Base-by-base conservation (phyloP, 2,329 filamentous ascomycete species). In the Diaporthe velutina region DNA sequence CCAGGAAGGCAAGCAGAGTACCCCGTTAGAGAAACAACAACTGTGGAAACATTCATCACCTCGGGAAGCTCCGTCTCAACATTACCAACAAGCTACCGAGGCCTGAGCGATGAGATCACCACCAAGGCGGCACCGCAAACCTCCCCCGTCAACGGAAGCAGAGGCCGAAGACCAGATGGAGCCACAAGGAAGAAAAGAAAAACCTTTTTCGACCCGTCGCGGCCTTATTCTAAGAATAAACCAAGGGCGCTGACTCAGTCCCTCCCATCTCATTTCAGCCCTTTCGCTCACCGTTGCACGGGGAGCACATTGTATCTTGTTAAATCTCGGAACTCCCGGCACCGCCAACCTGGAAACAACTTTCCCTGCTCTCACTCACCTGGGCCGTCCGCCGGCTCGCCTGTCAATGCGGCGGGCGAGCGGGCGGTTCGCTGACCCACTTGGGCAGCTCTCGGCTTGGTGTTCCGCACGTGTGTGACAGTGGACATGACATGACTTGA, bases 181-280 rank as follows among this genome's bases (percentile, higher is more conserved):
- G n/a, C 48, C 48, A 9, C 48, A 25, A n/a, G 2, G 12, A 4
- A 13, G 28, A n/a, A 25, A 1, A 28, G 15, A 13, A 33, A 54
- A 22, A 30, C 2, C 58, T 2, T 50, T 66, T 50, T 50, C 35
- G 45, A n/a, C 38, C 45, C 33, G 33, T 50, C 35, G n/a, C 64
- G 28, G 22, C 64, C 64, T 52, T 40, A 68, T 54, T 54, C 64
- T 68, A 54, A 68, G 45, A 68, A 40, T 28, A 68, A 68, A 3
- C 48, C 30, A n/a, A 6, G 25, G 40, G 22, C 2, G n/a, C 64
- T 54, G 64, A 68, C 33, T 68, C 45, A 22, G n/a, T 30, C 13
- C 22, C 45, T 28, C 22, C 48, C 17, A 28, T 28, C 42, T 66
- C 61, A 50, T 50, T 50, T 64, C 40, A 64, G 40, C 40, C 19